Evolutionary conservation across 192 early-diverging fungal species (phyloP), one percentile per base, ranked within the genome.

Genomic region (Dissophora globulifera): DNA sequence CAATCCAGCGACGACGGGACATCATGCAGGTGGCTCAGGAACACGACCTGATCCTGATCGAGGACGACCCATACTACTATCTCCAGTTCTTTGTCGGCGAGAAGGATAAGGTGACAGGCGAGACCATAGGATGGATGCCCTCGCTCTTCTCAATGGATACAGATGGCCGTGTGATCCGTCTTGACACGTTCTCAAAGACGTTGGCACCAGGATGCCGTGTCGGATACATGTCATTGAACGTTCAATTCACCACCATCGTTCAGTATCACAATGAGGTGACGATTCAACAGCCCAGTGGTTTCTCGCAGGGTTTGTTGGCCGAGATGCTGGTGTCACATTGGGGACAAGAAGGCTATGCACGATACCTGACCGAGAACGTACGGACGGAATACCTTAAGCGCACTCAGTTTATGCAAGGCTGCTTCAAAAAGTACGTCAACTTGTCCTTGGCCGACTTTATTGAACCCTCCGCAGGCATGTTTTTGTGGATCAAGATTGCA

Each of bases 21-120:
- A 85, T 95, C 30, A 94, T 95, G 66, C 80, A 76, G 15, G 79
- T 95, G 27, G 89, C 89, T 9, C 81, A 86, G 56, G 81, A 88
- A 62, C 90, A 90, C 78, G 81, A 93, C 49, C 56, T 96, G 62
- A 82, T 96, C 4, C 80, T 96, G 41, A 84, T 95, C 40, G 95
- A 96, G 60, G 95, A 96, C 68, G 95, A 95, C 69, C 95, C 95
- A 33, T 96, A 96, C 80, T 95, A 94, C 71, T 94, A 94, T 57
- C 82, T 96, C 47, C 93, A 95, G 81, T 86, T 90, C 59, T 47
- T 54, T 31, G 48, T 48, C 3, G 58, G 58, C 15, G 47, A 59
- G 22, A 40, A 66, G 47, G 71, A 58, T 40, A 54, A 45, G 43
- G 17, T n/a, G 38, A 20, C 50, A 12, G 41, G 20, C 50, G 50